Evolutionary conservation across 345 rosid species (phyloP).

Genomic region (Eucalyptus globulus): DNA sequence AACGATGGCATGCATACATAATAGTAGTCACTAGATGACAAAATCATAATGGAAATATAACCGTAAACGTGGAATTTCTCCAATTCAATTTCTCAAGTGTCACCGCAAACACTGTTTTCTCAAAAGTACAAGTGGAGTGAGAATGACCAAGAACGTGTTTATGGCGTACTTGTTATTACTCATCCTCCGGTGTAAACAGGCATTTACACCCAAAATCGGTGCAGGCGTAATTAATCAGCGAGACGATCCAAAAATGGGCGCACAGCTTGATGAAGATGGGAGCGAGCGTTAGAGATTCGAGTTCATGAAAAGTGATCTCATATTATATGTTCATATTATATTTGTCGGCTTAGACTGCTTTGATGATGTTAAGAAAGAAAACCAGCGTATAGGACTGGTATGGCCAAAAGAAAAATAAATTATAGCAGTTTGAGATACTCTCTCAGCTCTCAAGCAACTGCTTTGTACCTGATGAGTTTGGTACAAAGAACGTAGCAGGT

Average conservation of each 20-base stretch:
- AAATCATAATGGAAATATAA: not conserved
- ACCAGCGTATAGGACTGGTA: not conserved
- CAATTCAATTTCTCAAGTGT: not conserved
- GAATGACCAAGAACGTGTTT: not conserved
- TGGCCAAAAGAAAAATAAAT: not conserved
- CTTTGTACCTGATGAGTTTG: not conserved
- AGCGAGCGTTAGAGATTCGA: not conserved
- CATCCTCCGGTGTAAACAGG: not conserved
- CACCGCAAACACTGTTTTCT: not conserved
- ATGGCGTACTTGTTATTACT: not conserved
- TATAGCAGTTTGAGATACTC: not conserved
- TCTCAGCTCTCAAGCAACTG: not conserved
- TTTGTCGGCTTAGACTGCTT: not conserved
- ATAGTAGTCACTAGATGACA: not conserved
- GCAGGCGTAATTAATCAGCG: not conserved
- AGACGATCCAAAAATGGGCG: not conserved
- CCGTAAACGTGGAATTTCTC: not conserved
- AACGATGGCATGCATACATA: not conserved
- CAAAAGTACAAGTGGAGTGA: not conserved
- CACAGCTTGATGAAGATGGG: not conserved
- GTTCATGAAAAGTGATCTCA: not conserved
- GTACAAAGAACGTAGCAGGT: not conserved
- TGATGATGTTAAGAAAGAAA: not conserved
- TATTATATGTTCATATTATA: not conserved
- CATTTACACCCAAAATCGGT: not conserved